Conservation (phyloP, 192 early-diverging fungal genomes). For the Rhizophagus sp. region DNA sequence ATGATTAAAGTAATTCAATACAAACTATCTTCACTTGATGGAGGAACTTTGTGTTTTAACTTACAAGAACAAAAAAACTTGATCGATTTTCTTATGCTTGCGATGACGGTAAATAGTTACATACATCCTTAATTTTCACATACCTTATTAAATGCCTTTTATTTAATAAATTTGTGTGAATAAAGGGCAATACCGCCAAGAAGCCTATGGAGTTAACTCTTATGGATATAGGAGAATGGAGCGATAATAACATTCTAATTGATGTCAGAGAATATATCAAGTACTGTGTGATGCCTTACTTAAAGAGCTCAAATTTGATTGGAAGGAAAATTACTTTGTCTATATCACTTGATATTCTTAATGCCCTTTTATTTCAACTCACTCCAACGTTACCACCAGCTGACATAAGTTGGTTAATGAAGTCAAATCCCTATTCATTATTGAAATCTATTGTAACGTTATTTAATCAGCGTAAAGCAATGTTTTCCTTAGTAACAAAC, state of each 20-base stretch:
- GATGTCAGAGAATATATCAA: conserved; percentile 10
- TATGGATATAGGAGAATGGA: conserved; percentile 13
- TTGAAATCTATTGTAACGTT: neutral
- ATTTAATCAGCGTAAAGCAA: conserved; percentile 1
- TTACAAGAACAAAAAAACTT: conserved; percentile 13
- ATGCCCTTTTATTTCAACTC: neutral
- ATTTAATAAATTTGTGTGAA: neutral
- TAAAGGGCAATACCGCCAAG: neutral
- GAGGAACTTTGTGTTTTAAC: neutral
- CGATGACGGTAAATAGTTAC: neutral
- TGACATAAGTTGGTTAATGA: neutral
- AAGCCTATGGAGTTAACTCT: neutral
- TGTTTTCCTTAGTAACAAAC: neutral
- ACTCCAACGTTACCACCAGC: neutral
- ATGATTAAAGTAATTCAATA: conserved; percentile 3
- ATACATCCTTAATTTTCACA: neutral
- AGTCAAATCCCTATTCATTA: neutral
- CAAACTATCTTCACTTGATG: neutral
- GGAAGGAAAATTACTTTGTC: neutral
- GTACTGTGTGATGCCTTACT: conserved; percentile 3
- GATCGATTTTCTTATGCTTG: neutral
- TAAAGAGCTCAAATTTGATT: neutral
- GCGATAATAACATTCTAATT: neutral
- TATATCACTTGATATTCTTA: conserved; percentile 7
- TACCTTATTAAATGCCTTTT: neutral